Evolutionary conservation across 352 stramenopile species (phyloP).

Genomic region (Pythium dissimile): DNA sequence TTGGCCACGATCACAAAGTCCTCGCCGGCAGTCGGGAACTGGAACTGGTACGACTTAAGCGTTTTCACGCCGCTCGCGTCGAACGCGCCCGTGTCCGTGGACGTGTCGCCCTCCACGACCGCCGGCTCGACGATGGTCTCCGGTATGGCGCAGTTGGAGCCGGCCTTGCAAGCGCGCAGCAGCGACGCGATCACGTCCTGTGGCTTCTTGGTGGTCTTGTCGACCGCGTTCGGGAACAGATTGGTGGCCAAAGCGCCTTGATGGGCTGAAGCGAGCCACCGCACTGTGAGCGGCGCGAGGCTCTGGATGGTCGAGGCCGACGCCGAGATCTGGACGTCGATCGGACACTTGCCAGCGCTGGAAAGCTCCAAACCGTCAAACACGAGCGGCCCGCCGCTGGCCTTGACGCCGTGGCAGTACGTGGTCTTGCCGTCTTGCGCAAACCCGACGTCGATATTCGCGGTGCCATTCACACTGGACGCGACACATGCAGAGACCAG

Average conservation of each 20-base stretch:
- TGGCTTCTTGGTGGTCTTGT: conserved; percentile 35
- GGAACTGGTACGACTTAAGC: conserved; percentile 48
- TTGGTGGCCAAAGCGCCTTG: conserved; percentile 20
- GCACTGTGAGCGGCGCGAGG: conserved; percentile 38
- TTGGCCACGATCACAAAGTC: conserved; percentile 65
- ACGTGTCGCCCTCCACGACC: conserved; percentile 23
- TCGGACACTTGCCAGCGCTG: conserved; percentile 55
- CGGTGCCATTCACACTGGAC: background rate
- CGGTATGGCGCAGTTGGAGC: conserved; percentile 54
- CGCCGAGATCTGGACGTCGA: conserved; percentile 43
- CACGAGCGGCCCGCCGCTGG: conserved; percentile 28
- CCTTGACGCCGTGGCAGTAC: conserved; percentile 62
- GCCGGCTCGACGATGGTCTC: conserved; percentile 19
- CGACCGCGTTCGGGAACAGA: conserved; percentile 61
- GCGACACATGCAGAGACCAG: background rate
- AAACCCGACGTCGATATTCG: conserved; percentile 13
- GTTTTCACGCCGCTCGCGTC: conserved; percentile 39
- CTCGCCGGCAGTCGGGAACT: conserved; percentile 30
- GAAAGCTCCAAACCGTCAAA: conserved; percentile 39
- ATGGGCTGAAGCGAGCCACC: conserved; percentile 36
- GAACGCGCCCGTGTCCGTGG: conserved; percentile 39
- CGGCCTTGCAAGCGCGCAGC: conserved; percentile 54
- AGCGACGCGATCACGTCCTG: conserved; percentile 36
- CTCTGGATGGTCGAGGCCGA: conserved; percentile 32
- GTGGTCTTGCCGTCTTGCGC: conserved; percentile 34